phyloP scores from a whole-genome alignment of 1,284 basidiomycete genomes.

The Erythrobasidium hasegawianum region DNA sequence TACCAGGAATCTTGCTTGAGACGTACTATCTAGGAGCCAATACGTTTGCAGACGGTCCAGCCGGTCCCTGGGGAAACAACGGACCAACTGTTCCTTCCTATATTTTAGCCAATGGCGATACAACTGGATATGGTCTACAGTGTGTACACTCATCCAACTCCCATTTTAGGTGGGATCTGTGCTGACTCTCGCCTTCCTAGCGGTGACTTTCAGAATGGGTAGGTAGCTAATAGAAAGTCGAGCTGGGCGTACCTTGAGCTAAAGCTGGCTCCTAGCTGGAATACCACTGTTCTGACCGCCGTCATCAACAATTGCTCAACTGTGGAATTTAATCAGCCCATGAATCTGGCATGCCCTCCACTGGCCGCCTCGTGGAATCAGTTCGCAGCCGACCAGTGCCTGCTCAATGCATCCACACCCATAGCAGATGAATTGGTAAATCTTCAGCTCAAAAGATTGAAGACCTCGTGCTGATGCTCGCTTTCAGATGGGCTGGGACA shows the following conservation, averaged over 20 bases:
- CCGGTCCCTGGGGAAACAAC: slow-evolving; percentile 17
- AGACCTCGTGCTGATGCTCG: too few species aligned
- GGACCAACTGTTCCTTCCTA: slow-evolving; percentile 13
- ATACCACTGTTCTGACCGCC: slow-evolving; percentile 15
- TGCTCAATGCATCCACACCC: slow-evolving; percentile 5
- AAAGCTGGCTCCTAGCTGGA: too few species aligned
- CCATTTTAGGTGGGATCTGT: too few species aligned
- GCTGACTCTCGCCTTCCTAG: too few species aligned
- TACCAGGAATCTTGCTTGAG: slow-evolving; percentile 24
- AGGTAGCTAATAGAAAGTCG: too few species aligned
- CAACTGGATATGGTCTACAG: slow-evolving; percentile 29
- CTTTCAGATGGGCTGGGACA: slow-evolving; percentile 28
- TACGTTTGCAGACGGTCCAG: slow-evolving; percentile 11
- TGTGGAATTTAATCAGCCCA: neutral
- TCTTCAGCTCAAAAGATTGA: too few species aligned
- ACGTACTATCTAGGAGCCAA: slow-evolving; percentile 27
- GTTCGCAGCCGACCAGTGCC: slow-evolving; percentile 15
- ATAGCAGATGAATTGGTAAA: slow-evolving; percentile 13
- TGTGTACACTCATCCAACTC: neutral
- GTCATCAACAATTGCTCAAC: slow-evolving; percentile 23
- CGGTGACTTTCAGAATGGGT: slow-evolving; percentile 29
- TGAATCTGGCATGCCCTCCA: slow-evolving; percentile 13
- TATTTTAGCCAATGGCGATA: slow-evolving; percentile 33
- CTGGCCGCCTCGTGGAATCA: slow-evolving; percentile 24
- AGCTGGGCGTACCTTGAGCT: too few species aligned